Evolutionary conservation across 345 rosid genomes (phyloP).

Genomic region (Populus pruinosa): DNA sequence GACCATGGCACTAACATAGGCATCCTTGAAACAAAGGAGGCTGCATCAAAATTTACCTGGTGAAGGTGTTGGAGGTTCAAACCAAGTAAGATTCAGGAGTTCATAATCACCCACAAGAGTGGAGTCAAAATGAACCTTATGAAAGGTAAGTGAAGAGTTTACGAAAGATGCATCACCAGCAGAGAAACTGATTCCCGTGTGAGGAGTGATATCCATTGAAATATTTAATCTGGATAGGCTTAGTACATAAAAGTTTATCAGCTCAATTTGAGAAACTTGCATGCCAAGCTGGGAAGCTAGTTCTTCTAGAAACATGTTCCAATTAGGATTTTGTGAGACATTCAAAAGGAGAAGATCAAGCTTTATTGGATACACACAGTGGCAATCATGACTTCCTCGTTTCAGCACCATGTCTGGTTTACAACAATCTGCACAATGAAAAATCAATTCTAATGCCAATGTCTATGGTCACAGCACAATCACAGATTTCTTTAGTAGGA

Average conservation of each 20-base stretch:
- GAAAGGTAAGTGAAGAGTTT: constrained; percentile 67
- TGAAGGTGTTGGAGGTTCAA: constrained; percentile 69
- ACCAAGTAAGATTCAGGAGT: constrained; percentile 87
- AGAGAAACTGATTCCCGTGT: constrained; percentile 76
- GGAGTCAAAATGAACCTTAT: constrained; percentile 65
- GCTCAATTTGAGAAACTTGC: constrained; percentile 71
- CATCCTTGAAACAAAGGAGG: constrained; percentile 4
- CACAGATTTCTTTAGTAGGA: background rate
- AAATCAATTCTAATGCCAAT: constrained; percentile 22
- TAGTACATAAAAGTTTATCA: constrained; percentile 74
- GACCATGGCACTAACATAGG: background rate
- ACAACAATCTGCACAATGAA: constrained; percentile 68
- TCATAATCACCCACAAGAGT: constrained; percentile 73
- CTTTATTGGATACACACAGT: constrained; percentile 97
- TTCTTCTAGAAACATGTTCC: constrained; percentile 60
- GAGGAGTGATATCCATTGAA: constrained; percentile 92
- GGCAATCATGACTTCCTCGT: constrained; percentile 67
- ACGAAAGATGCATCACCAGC: constrained; percentile 63
- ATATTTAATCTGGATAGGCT: constrained; percentile 73
- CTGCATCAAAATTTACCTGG: constrained; percentile 48
- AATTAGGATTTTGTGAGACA: constrained; percentile 73
- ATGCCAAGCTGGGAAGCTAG: constrained; percentile 80
- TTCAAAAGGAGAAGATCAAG: constrained; percentile 88
- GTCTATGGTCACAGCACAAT: background rate
- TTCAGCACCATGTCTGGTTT: constrained; percentile 68